Base-by-base conservation (phyloP, 371 early-diverging fungal species). In the Mycotypha africana region DNA sequence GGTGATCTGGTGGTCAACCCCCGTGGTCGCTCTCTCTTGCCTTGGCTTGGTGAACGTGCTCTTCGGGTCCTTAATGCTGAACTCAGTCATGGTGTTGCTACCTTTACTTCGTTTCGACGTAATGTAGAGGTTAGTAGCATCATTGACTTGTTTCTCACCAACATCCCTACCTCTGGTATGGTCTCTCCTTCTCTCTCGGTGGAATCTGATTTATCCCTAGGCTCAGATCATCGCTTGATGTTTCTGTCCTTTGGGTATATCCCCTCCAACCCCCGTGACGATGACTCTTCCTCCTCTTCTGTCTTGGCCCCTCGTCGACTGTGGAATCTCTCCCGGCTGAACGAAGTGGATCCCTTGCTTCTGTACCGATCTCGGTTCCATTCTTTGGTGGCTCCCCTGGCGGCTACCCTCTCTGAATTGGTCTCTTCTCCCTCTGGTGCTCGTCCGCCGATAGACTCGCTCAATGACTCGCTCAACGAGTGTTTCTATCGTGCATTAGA, bases 251-350 rank as follows among this genome's bases (percentile, higher is more conserved):
- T 15, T 5, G 7, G n/a, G n/a, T n/a, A n/a, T n/a, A n/a, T n/a
- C n/a, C n/a, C n/a, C n/a, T n/a, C n/a, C n/a, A n/a, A n/a, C n/a
- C n/a, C n/a, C n/a, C n/a, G n/a, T n/a, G n/a, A n/a, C n/a, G n/a
- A n/a, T n/a, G n/a, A n/a, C n/a, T n/a, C n/a, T n/a, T n/a, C n/a
- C n/a, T n/a, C n/a, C n/a, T n/a, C n/a, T n/a, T n/a, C n/a, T n/a
- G n/a, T n/a, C n/a, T n/a, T n/a, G n/a, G n/a, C n/a, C n/a, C n/a
- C n/a, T n/a, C n/a, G n/a, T n/a, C n/a, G n/a, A n/a, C n/a, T n/a
- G n/a, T n/a, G n/a, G n/a, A 54, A 44, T 31, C 34, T 54, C 0
- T 45, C 45, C 6, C 19, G 45, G 30, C 45, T 51, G 9, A 26
- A 23, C 0, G 45, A 51, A 22, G 14, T n/a, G 1, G 45, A 51